phyloP scores from a whole-genome alignment of 495 filamentous ascomycete species.

The Aspergillus haitiensis region DNA sequence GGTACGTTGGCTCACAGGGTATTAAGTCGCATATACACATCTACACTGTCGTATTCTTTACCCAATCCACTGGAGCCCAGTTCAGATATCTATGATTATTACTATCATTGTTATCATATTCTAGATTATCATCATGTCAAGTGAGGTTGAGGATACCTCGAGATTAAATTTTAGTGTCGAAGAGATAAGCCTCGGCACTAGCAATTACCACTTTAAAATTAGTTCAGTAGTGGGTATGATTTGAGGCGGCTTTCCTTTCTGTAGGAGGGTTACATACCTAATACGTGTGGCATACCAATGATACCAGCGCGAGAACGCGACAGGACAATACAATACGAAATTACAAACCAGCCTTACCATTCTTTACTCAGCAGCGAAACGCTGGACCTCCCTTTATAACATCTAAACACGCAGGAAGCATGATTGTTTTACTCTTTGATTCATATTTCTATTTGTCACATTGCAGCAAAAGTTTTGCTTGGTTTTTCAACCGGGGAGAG shows the following conservation, averaged over 20 bases:
- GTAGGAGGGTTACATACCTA: constrained; percentile 3
- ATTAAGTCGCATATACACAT: too few species aligned
- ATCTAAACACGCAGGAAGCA: too few species aligned
- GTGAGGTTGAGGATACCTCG: background rate
- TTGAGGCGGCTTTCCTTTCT: background rate
- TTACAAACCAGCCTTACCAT: constrained; percentile 1
- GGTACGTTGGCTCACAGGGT: too few species aligned
- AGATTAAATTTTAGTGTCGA: background rate
- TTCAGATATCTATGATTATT: too few species aligned
- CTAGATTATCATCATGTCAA: background rate
- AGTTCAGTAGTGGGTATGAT: constrained; percentile 4
- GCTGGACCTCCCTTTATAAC: too few species aligned
- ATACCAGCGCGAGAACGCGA: background rate
- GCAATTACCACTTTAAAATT: background rate
- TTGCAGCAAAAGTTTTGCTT: too few species aligned
- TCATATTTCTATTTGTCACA: too few species aligned
- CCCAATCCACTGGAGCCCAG: too few species aligned
- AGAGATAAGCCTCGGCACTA: constrained; percentile 6
- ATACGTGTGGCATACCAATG: background rate
- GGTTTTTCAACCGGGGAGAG: too few species aligned
- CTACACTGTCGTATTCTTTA: too few species aligned
- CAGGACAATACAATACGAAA: background rate
- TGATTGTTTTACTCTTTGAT: too few species aligned
- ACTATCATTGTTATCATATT: background rate
- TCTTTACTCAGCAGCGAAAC: background rate